A percentile compares a stretch with the other conserved stretches of the same genome.
phyloP scores from a whole-genome alignment of 352 stramenopile species.

The Synura sp. region DNA sequence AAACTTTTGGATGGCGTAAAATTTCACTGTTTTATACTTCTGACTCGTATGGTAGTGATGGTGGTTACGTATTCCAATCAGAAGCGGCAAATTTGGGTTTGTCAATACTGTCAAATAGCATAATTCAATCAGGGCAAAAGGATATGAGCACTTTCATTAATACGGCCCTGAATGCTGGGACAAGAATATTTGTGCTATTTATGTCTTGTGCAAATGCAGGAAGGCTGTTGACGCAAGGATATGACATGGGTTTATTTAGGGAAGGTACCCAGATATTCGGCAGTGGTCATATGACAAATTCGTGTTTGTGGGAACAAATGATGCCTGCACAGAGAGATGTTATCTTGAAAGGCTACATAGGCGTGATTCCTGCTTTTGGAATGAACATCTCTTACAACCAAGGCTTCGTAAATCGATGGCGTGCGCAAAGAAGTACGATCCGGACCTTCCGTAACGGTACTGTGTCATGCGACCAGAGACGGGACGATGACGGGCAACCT shows the following conservation, averaged over 20 bases:
- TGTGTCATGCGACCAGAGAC: background rate
- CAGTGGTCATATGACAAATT: background rate
- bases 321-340: background rate
- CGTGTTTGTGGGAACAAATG: background rate
- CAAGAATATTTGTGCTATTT: background rate
- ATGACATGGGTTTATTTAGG: background rate
- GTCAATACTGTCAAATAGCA: background rate
- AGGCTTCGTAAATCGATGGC: background rate
- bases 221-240: background rate
- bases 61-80: background rate
- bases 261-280: background rate
- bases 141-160: background rate
- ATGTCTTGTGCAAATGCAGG: background rate
- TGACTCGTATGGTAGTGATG: background rate
- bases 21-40: background rate
- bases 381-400: background rate
- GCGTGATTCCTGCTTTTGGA: too few species aligned
- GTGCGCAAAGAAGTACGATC: background rate
- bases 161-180: too few species aligned
- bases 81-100: background rate
- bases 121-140: background rate
- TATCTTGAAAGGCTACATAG: background rate
- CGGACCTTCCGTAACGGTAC: background rate
- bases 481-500: background rate
- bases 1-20: background rate